Evolutionary conservation across 2,329 filamentous ascomycete genomes (phyloP).

Genomic region (Plenodomus biglobosus): DNA sequence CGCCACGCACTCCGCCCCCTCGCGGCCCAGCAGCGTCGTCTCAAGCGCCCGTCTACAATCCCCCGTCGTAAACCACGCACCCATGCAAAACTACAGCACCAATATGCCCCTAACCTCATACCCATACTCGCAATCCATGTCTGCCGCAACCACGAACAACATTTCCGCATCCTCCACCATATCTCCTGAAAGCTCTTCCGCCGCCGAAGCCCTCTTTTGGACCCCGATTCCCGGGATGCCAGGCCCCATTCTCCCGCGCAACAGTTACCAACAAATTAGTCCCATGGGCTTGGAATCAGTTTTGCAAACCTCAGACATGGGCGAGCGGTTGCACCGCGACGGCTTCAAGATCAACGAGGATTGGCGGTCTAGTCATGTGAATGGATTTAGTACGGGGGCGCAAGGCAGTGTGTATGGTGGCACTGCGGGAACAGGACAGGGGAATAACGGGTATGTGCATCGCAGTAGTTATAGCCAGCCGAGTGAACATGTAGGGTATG

Average conservation of each 20-base stretch:
- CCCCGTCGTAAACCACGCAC: conserved; percentile 8
- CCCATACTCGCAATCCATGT: conserved; percentile 20
- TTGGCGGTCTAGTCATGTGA: conserved; percentile 20
- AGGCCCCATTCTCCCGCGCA: conserved; percentile 40
- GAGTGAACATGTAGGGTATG: conserved; percentile 1
- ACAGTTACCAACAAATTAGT: conserved; percentile 26
- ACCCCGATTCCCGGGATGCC: conserved; percentile 46
- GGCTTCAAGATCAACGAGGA: conserved; percentile 40
- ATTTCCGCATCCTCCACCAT: conserved; percentile 1
- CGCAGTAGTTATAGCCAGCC: conserved; percentile 3
- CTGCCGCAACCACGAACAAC: conserved; percentile 5
- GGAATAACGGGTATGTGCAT: conserved; percentile 4
- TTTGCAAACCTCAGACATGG: conserved; percentile 30
- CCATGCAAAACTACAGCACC: conserved; percentile 12
- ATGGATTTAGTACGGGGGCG: conserved; percentile 14
- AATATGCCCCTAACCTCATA: conserved; percentile 16
- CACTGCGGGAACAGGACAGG: conserved; percentile 1
- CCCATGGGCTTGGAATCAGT: conserved; percentile 43
- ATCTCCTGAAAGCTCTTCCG: conserved; percentile 2
- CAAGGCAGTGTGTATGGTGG: conserved; percentile 7
- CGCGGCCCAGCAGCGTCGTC: conserved; percentile 18
- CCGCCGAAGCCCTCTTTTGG: conserved; percentile 35
- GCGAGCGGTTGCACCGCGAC: conserved; percentile 37
- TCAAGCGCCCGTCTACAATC: conserved; percentile 18
- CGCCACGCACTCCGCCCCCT: conserved; percentile 16